phyloP scores from a whole-genome alignment of 176 grass and related monocot species.

The Aegilops umbellulata region DNA sequence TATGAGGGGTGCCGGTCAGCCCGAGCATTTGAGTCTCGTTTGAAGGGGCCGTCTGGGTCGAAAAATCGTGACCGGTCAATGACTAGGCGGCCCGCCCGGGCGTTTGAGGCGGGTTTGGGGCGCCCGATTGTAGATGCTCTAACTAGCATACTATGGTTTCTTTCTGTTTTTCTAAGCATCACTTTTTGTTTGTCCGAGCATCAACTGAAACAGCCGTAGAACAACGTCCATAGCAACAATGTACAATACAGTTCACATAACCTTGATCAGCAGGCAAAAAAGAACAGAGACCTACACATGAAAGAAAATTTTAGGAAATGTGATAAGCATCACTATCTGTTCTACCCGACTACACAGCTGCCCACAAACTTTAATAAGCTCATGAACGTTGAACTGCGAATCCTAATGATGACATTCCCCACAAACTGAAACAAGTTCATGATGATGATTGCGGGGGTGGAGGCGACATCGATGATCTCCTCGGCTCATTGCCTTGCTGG shows the following conservation, averaged over 20 bases:
- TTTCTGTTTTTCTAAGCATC: too few species aligned
- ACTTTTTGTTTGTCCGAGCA: background rate
- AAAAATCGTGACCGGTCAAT: too few species aligned
- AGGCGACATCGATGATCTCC: background rate
- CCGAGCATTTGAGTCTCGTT: too few species aligned
- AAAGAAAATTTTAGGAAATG: background rate
- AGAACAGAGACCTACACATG: background rate
- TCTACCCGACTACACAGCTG: background rate
- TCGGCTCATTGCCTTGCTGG: background rate
- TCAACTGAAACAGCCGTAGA: background rate
- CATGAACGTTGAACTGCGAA: background rate
- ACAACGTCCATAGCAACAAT: background rate
- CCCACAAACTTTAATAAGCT: background rate
- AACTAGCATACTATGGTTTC: too few species aligned
- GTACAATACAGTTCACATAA: too few species aligned
- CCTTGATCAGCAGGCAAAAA: background rate
- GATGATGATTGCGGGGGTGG: background rate
- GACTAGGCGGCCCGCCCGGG: too few species aligned
- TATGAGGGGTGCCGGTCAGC: too few species aligned
- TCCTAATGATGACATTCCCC: background rate
- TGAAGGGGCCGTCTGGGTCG: too few species aligned
- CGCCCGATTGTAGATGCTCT: too few species aligned
- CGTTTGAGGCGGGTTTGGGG: too few species aligned
- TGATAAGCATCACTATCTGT: background rate
- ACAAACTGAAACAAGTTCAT: background rate